These are phyloP conservation scores for Coniochaeta pulveracea DNA, from an alignment of 2,329 filamentous ascomycete genomes.

Conservation along the genomic window DNA sequence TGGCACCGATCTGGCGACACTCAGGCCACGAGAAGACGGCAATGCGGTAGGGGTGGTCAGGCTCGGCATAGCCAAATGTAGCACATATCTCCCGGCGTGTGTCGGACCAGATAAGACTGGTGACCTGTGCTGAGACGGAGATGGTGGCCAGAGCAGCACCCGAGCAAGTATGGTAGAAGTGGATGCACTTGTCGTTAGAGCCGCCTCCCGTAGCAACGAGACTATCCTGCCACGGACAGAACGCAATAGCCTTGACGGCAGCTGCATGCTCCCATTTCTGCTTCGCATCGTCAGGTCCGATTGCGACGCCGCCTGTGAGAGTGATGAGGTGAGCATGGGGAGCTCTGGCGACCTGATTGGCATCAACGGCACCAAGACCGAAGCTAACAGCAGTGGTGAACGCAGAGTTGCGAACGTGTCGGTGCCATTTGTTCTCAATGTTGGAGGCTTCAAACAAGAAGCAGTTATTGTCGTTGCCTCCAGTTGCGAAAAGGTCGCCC, in stretches of 20 bases:
- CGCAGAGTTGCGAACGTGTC: background rate
- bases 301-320: slow-evolving; percentile 23
- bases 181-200: slow-evolving; percentile 88
- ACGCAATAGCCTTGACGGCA: slow-evolving; percentile 92
- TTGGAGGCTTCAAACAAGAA: slow-evolving; percentile 64
- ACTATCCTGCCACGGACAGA: slow-evolving; percentile 86
- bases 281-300: slow-evolving; percentile 47
- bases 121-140: slow-evolving; percentile 86
- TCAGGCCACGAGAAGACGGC: slow-evolving; percentile 93
- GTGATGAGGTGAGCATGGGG: background rate
- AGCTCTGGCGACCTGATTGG: no score
- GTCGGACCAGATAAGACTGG: slow-evolving; percentile 80
- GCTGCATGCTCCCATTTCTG: slow-evolving; percentile 72
- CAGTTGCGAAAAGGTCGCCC: slow-evolving; percentile 69
- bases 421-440: slow-evolving; percentile 26
- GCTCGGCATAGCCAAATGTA: slow-evolving; percentile 87
- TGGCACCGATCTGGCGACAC: slow-evolving; percentile 72
- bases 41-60: slow-evolving; percentile 79
- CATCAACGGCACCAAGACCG: background rate
- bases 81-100: slow-evolving; percentile 80
- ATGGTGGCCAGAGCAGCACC: slow-evolving; percentile 82
- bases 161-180: slow-evolving; percentile 83
- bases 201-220: slow-evolving; percentile 86
- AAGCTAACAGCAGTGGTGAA: background rate
- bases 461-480: slow-evolving; percentile 87